Conservation (phyloP, 495 filamentous ascomycete genomes). For the Podospora pseudopauciseta region DNA sequence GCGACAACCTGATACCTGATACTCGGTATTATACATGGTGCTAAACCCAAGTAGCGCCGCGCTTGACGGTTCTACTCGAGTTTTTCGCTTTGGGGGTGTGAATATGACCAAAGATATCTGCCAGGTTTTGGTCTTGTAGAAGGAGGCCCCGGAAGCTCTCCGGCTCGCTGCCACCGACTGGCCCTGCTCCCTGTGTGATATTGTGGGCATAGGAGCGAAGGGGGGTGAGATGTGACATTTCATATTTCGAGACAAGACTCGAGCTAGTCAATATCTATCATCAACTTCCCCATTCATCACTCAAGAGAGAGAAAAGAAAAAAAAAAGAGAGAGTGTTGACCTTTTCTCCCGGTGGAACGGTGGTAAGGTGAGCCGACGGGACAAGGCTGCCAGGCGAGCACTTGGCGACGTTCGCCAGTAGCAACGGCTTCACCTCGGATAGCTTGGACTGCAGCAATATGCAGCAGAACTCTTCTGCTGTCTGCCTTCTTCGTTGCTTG, state of each 20-base stretch:
- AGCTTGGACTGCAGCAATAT: neutral
- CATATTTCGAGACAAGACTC: neutral
- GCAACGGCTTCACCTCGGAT: constrained; percentile 3
- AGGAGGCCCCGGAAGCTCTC: constrained; percentile 15
- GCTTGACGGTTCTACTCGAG: constrained; percentile 2
- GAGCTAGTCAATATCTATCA: neutral
- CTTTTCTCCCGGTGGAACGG: neutral
- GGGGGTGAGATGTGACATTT: constrained; percentile 16
- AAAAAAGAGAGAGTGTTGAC: neutral
- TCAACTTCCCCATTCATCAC: neutral
- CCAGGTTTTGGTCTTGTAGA: neutral
- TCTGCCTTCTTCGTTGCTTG: neutral
- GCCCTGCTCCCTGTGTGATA: constrained; percentile 2
- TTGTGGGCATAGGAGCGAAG: constrained; percentile 9
- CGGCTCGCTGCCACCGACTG: constrained; percentile 10
- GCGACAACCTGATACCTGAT: constrained; percentile 1
- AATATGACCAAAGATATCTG: neutral
- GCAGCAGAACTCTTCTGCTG: neutral
- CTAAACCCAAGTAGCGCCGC: constrained; percentile 1
- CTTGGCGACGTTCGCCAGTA: neutral
- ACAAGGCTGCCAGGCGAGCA: neutral
- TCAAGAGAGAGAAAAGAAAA: neutral
- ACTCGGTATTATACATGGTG: constrained; percentile 1
- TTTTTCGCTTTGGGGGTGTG: constrained; percentile 11
- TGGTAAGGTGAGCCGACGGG: constrained; percentile 4